Evolutionary conservation across 345 rosid genomes (phyloP).

Genomic region (Pugionium cornutum): DNA sequence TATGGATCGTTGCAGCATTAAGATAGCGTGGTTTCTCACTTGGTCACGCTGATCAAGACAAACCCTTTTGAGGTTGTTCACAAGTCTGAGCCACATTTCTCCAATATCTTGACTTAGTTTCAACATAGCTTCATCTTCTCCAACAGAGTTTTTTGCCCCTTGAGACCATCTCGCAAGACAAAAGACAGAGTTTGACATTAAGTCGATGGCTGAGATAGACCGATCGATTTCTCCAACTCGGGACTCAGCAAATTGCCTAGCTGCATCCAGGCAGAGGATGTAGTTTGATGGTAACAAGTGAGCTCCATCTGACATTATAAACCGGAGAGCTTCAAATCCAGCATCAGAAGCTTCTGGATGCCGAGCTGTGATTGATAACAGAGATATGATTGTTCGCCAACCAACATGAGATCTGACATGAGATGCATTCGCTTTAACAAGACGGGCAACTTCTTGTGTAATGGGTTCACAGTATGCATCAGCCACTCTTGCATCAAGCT

Average conservation of each 20-base stretch:
- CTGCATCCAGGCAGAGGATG: conserved; percentile 69
- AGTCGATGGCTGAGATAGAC: conserved; percentile 60
- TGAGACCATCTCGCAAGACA: conserved; percentile 70
- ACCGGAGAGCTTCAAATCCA: conserved; percentile 62
- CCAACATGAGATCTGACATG: conserved; percentile 66
- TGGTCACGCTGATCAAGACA: conserved; percentile 70
- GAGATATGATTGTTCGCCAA: conserved; percentile 69
- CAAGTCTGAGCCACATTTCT: conserved; percentile 77
- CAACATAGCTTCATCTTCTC: conserved; percentile 50
- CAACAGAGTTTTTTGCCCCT: conserved; percentile 50
- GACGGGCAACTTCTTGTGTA: conserved; percentile 68
- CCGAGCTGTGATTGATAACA: conserved; percentile 65
- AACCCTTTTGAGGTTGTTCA: conserved; percentile 55
- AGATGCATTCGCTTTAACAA: conserved; percentile 69
- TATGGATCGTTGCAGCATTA: conserved; percentile 51
- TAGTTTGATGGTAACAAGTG: conserved; percentile 65
- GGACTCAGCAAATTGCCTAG: conserved; percentile 78
- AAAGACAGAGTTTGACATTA: conserved; percentile 67
- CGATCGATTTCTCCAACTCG: conserved; percentile 57
- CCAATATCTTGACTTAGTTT: conserved; percentile 61
- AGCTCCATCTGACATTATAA: conserved; percentile 67
- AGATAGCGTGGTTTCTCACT: conserved; percentile 67
- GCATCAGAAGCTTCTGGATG: conserved; percentile 80
- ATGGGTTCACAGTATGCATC: conserved; percentile 78
- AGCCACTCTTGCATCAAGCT: conserved; percentile 74